Base-by-base conservation (phyloP, 2,329 filamentous ascomycete species). In the Xylaria sp. region DNA sequence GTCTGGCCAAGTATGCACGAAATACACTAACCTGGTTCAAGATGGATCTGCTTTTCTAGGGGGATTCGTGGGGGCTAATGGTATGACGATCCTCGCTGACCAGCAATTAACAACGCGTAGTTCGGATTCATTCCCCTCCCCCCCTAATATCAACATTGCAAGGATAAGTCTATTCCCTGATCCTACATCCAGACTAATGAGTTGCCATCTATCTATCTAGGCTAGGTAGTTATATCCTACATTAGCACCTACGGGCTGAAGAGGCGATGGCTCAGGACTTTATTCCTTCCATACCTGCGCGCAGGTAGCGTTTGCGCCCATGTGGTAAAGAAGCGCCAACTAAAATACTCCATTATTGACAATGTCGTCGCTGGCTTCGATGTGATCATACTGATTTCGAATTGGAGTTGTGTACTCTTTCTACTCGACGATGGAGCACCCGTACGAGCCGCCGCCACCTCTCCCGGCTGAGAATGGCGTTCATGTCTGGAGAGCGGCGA, bases 381-480 rank as follows among this genome's bases (percentile, higher is more conserved):
- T 52, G 62, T 64, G 40, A 58, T 33, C 33, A 17, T 41, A 38
- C 21, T 27, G 17, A 19, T 29, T 31, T 41, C 13, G 23, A 44
- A 40, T 38, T 41, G 47, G 59, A 44, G 46, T 57, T 62, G 54
- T 56, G 25, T 31, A 51, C 58, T 58, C 58, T 11, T 54, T 52
- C 17, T 31, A 11, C 35, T 33, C 31, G 29, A 49, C 13, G 23
- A 65, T 65, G 59, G 41, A 23, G 46, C 63, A 63, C 38, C 63
- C 55, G 19, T 65, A 60, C 27, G 63, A 63, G 17, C 11, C 60
- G 9, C 63, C 63, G 8, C 58, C 64, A 8, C 54, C 58, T 29
- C 65, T 67, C 25, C 71, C 71, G 35, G 71, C 71, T 27, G 71
- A 71, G 48, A 71, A 69, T 63, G 71, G 71, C 31, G 54, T 71